Conservation (phyloP, 2,329 filamentous ascomycete genomes). For the Hymenoscyphus albidus region DNA sequence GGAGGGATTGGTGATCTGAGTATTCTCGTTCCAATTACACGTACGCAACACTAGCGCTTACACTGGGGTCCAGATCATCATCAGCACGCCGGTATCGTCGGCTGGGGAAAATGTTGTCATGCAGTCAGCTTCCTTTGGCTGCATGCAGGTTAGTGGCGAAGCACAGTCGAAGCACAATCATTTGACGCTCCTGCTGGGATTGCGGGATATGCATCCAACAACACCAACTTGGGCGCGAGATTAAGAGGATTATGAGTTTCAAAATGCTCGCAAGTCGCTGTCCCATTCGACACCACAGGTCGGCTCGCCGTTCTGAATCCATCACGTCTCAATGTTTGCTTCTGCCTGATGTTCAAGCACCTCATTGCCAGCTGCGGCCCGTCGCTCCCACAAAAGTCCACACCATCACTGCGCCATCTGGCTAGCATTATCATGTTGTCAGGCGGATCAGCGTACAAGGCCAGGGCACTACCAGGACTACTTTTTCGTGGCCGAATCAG, state of each 20-base stretch:
- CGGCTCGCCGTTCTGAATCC: neutral
- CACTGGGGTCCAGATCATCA: neutral
- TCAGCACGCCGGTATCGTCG: neutral
- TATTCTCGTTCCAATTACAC: neutral
- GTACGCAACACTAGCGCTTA: slow-evolving; percentile 1
- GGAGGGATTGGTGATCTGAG: neutral
- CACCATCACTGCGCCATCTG: slow-evolving; percentile 2
- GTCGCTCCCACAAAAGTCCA: neutral
- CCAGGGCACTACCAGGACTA: neutral
- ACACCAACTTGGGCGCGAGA: neutral
- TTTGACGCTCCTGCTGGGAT: neutral
- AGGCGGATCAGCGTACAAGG: slow-evolving; percentile 6
- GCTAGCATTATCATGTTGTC: slow-evolving; percentile 1
- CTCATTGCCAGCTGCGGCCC: neutral
- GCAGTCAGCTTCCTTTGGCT: neutral
- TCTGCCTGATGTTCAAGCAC: slow-evolving; percentile 7
- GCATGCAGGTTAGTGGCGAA: neutral
- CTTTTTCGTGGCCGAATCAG: neutral
- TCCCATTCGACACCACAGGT: neutral
- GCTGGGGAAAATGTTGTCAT: neutral
- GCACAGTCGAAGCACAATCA: neutral
- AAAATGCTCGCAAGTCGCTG: neutral
- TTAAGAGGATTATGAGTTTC: neutral
- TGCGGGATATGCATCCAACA: neutral
- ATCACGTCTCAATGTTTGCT: slow-evolving; percentile 5